These are phyloP conservation scores for Cystobasidium tubakii DNA, from an alignment of 768 basidiomycete species.

Conservation along the genomic window DNA sequence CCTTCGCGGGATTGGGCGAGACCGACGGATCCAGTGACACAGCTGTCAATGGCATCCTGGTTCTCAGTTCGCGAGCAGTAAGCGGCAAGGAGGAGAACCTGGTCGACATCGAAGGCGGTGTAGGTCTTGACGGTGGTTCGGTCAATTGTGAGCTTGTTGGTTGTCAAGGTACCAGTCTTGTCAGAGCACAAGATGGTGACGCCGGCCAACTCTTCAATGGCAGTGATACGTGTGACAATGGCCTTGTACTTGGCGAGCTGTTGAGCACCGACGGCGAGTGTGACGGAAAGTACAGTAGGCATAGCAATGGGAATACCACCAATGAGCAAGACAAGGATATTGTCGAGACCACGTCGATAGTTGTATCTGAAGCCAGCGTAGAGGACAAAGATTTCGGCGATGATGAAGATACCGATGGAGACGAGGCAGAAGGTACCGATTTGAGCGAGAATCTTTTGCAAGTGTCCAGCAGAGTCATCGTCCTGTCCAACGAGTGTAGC, in stretches of 20 bases:
- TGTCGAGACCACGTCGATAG: conserved; percentile 92
- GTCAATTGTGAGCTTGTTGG: conserved; percentile 99
- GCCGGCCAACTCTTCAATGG: conserved; percentile 95
- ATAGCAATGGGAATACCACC: conserved; percentile 99
- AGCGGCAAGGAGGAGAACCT: conserved; percentile 85
- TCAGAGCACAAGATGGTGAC: conserved; percentile 98
- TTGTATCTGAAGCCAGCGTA: conserved; percentile 84
- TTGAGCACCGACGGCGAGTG: conserved; percentile 96
- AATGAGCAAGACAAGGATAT: conserved; percentile 96
- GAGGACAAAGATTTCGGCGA: conserved; percentile 84
- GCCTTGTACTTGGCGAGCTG: conserved; percentile 99
- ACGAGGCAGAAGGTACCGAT: conserved; percentile 97
- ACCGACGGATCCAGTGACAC: conserved; percentile 75
- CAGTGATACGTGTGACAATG: conserved; percentile 98
- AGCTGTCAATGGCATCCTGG: conserved; percentile 88
- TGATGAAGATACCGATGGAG: conserved; percentile 89
- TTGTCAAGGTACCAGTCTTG: conserved; percentile 67
- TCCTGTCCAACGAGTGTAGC: conserved; percentile 95
- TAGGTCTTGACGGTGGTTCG: conserved; percentile 84
- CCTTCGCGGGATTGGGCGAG: conserved; percentile 70
- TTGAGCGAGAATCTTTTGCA: conserved; percentile 96
- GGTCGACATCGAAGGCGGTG: conserved; percentile 76
- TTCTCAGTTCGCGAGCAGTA: conserved; percentile 98
- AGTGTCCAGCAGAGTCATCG: conserved; percentile 93
- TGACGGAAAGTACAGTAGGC: conserved; percentile 97